These are phyloP conservation scores for Diaporthe longicolla DNA, from an alignment of 2,329 filamentous ascomycete species.

Conservation along the genomic window DNA sequence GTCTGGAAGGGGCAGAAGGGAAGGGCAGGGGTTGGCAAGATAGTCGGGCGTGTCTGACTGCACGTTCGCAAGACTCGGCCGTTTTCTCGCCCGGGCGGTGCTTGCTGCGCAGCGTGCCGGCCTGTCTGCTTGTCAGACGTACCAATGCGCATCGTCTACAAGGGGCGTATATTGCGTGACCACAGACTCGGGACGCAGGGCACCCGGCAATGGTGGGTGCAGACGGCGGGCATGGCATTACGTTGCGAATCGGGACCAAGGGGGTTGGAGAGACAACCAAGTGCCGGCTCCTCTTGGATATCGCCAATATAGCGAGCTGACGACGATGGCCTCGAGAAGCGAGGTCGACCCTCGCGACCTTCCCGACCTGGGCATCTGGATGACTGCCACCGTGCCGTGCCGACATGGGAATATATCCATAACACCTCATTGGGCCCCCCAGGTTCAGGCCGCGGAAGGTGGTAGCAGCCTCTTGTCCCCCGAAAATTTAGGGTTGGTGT, in stretches of 20 bases:
- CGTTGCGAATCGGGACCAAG: constrained; percentile 14
- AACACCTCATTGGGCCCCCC: constrained; percentile 32
- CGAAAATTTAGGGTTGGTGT: constrained; percentile 19
- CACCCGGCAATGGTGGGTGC: constrained; percentile 23
- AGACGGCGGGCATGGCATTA: constrained; percentile 16
- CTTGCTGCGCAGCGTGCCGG: background rate
- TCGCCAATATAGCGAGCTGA: constrained; percentile 21
- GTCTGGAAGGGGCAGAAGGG: background rate
- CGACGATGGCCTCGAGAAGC: constrained; percentile 27
- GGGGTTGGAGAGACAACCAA: background rate
- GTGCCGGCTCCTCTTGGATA: background rate
- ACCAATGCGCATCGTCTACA: constrained; percentile 32
- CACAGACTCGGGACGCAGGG: constrained; percentile 23
- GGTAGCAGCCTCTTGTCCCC: constrained; percentile 14
- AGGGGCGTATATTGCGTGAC: constrained; percentile 29
- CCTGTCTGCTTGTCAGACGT: constrained; percentile 6
- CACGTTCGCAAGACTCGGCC: constrained; percentile 27
- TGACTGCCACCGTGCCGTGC: constrained; percentile 33
- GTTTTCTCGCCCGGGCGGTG: constrained; percentile 1
- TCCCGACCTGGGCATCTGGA: constrained; percentile 28
- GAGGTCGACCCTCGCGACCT: constrained; percentile 7
- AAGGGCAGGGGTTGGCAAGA: constrained; percentile 7
- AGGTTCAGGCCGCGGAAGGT: constrained; percentile 21
- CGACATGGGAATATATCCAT: constrained; percentile 32
- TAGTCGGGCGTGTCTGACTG: background rate